phyloP scores from a whole-genome alignment of 768 basidiomycete genomes.

The Coprinopsis cinerea region DNA sequence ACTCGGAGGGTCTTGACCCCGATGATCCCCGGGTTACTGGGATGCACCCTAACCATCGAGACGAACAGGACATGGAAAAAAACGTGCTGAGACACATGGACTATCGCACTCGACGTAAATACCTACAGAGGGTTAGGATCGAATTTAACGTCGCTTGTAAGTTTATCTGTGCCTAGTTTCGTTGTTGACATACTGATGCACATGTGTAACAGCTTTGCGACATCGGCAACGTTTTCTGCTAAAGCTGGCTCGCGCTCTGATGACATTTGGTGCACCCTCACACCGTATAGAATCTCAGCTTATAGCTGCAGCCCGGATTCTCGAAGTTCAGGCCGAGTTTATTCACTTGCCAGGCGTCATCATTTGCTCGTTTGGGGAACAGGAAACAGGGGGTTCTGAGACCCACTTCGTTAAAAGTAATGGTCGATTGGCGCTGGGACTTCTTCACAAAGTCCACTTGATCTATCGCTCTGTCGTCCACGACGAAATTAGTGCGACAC shows the following conservation, averaged over 20 bases:
- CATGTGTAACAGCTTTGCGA: slow-evolving; percentile 51
- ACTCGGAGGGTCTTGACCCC: slow-evolving; percentile 5
- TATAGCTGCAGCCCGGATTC: slow-evolving; percentile 78
- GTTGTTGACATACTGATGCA: not conserved
- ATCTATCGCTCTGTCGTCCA: slow-evolving; percentile 87
- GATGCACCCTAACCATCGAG: not conserved
- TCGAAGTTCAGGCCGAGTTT: slow-evolving; percentile 89
- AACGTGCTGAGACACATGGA: slow-evolving; percentile 58
- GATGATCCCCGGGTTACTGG: slow-evolving; percentile 8
- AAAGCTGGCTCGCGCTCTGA: slow-evolving; percentile 78
- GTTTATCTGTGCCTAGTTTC: slow-evolving; percentile 11
- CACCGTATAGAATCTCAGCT: slow-evolving; percentile 94
- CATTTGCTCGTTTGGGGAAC: slow-evolving; percentile 86
- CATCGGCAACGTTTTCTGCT: slow-evolving; percentile 83
- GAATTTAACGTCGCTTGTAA: slow-evolving; percentile 72
- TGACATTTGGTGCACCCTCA: slow-evolving; percentile 90
- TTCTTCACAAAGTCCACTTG: slow-evolving; percentile 76
- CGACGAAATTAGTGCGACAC: slow-evolving; percentile 82
- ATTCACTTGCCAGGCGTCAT: slow-evolving; percentile 79
- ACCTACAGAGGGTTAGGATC: slow-evolving; percentile 57
- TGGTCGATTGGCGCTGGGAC: slow-evolving; percentile 75
- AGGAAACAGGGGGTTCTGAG: slow-evolving; percentile 83
- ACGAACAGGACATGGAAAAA: slow-evolving; percentile 40
- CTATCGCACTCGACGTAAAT: slow-evolving; percentile 62
- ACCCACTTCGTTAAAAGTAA: slow-evolving; percentile 83